phyloP scores from a whole-genome alignment of 78 protist species.

The Trichosphaerium sp. region DNA sequence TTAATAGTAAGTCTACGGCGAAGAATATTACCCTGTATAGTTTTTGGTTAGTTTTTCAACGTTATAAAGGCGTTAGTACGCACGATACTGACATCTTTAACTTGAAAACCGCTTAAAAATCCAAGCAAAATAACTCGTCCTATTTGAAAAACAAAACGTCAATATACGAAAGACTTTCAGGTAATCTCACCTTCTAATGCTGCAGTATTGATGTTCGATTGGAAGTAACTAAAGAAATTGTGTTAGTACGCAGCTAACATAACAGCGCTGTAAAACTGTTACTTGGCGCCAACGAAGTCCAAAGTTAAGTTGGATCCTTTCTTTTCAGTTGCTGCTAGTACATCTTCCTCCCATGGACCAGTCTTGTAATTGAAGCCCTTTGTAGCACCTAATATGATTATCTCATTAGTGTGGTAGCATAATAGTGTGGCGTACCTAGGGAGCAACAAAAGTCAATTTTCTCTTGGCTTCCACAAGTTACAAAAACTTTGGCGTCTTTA shows the following conservation, averaged over 20 bases:
- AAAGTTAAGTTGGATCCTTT: slow-evolving; percentile 17
- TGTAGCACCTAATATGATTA: slow-evolving; percentile 19
- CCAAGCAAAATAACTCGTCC: not conserved
- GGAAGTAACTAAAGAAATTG: not conserved
- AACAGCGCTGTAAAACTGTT: slow-evolving; percentile 14
- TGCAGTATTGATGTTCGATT: slow-evolving; percentile 21
- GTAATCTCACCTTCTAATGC: slow-evolving; percentile 26
- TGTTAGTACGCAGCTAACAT: not conserved
- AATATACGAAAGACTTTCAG: not conserved
- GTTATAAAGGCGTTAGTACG: slow-evolving; percentile 9
- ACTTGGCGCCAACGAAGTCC: slow-evolving; percentile 47
- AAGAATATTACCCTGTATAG: slow-evolving; percentile 1
- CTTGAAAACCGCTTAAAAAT: slow-evolving; percentile 10
- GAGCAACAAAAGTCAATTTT: not conserved
- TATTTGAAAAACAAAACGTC: not conserved
- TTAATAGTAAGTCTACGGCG: slow-evolving; percentile 17
- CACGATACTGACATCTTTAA: slow-evolving; percentile 5
- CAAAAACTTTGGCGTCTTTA: not conserved
- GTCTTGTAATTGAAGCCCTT: slow-evolving; percentile 25
- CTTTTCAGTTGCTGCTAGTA: not conserved
- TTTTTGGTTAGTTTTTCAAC: too few relatives aligned
- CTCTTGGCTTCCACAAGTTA: not conserved
- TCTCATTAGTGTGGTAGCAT: slow-evolving; percentile 8
- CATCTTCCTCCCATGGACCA: not conserved
- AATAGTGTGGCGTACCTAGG: slow-evolving; percentile 7